Evolutionary conservation across 805 yeast genomes (phyloP), one percentile per base, ranked within the genome.

Genomic region (Candida ovalis): DNA sequence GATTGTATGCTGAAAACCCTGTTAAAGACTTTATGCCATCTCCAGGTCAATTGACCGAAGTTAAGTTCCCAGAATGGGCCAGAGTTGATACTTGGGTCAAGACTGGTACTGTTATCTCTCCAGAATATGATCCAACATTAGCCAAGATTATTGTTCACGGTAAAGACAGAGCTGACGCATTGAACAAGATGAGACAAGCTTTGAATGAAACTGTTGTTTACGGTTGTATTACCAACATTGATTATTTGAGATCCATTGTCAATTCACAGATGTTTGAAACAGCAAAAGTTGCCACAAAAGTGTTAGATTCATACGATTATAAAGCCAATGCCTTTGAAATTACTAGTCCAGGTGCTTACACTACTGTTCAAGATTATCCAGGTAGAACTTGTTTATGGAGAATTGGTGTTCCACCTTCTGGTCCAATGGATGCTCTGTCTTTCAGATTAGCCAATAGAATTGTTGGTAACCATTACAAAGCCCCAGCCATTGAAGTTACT

Each of bases 111-210:
- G 81, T 76, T 33, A 73, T 92, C 51, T 84, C 96, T 52, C 89
- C 97, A 22, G 97, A 94, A 67, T 92, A 89, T 67, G 99, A 91
- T 69, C 98, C 98, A 43, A 89, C 97, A 10, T 74, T 92, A 56
- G 98, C 98, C 40, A 92, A 92, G 71, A 91, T 94, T 58, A 92
- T 92, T 68, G 98, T 94, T 28, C 92, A 90, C 61, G 98, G 97
- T 40, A 80, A 76, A 48, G 91, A 88, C 65, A 82, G 99, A 67
- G 78, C 76, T 41, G 98, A 91, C 50, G 96, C 97, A 2, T 75
- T 94, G 53, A 63, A 63, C 50, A 85, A 88, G 61, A 76, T 94
- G 61, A 82, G 87, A 64, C 73, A 77, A 58, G 98, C 97, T 4
- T 73, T 92, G 55, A 76, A 84, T 63, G 95, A 90, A 70, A 92